phyloP scores from a whole-genome alignment of 495 filamentous ascomycete genomes.

The Pseudoneurospora amorphoporcata region DNA sequence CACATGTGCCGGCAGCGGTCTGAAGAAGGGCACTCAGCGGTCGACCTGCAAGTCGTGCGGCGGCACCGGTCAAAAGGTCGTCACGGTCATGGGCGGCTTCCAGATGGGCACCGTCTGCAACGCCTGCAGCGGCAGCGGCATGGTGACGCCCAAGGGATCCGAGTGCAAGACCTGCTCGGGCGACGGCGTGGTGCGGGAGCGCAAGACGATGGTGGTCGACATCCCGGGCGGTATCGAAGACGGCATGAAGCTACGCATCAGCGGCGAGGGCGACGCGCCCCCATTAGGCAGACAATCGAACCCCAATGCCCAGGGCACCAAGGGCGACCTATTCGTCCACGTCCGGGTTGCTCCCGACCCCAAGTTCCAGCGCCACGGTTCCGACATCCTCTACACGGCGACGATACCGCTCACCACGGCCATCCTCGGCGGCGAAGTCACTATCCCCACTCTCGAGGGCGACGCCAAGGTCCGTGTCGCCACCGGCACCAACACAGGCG shows the following conservation, averaged over 20 bases:
- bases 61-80: slow-evolving; percentile 76
- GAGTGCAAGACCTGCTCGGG: slow-evolving; percentile 73
- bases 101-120: slow-evolving; percentile 88
- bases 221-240: slow-evolving; percentile 93
- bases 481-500: slow-evolving; percentile 85
- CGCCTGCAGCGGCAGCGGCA: slow-evolving; percentile 65
- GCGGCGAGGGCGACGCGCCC: slow-evolving; percentile 78
- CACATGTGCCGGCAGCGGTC: slow-evolving; percentile 69
- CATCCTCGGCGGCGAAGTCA: slow-evolving; percentile 79
- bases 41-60: slow-evolving; percentile 68
- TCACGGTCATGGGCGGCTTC: slow-evolving; percentile 85
- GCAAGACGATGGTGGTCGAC: slow-evolving; percentile 71
- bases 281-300: slow-evolving; percentile 53
- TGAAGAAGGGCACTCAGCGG: slow-evolving; percentile 70
- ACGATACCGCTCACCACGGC: slow-evolving; percentile 88
- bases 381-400: slow-evolving; percentile 87
- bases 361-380: slow-evolving; percentile 74
- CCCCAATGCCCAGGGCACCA: slow-evolving; percentile 46
- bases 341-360: slow-evolving; percentile 75
- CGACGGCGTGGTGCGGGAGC: slow-evolving; percentile 65
- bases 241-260: slow-evolving; percentile 78
- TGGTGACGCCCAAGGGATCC: slow-evolving; percentile 59
- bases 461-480: slow-evolving; percentile 80
- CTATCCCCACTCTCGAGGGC: slow-evolving; percentile 79
- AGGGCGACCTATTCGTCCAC: slow-evolving; percentile 80